Percentiles rank a stretch among this genome's conserved stretches.
Evolutionary conservation across 495 filamentous ascomycete genomes (phyloP).

Genomic region (Aspergillus baeticus): DNA sequence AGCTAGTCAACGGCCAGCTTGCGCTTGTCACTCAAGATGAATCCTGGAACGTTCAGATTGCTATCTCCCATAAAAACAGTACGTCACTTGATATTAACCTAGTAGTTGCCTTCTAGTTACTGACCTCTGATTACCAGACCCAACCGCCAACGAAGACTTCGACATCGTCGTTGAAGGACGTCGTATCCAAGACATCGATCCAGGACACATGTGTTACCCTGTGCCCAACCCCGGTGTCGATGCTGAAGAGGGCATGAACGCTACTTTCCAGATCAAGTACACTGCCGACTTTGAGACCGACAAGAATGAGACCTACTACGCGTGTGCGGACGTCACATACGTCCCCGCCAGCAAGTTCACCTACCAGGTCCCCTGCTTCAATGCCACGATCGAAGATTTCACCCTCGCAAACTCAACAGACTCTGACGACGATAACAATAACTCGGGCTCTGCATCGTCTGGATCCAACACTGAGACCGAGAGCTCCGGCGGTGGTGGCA

Average conservation of each 20-base stretch:
- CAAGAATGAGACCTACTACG: conserved; percentile 49
- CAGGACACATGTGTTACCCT: conserved; percentile 52
- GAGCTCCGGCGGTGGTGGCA: background rate
- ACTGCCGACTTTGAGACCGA: conserved; percentile 42
- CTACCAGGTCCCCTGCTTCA: conserved; percentile 47
- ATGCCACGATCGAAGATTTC: conserved; percentile 38
- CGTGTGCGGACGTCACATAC: conserved; percentile 52
- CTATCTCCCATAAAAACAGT: conserved; percentile 46
- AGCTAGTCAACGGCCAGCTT: conserved; percentile 28
- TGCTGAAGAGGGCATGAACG: conserved; percentile 41
- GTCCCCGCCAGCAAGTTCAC: conserved; percentile 39
- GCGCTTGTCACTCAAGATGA: conserved; percentile 43
- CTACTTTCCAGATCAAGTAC: conserved; percentile 53
- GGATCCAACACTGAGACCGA: background rate
- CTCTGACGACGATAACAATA: background rate
- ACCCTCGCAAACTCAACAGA: conserved; percentile 10
- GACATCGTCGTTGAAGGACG: conserved; percentile 30
- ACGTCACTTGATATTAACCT: conserved; percentile 7
- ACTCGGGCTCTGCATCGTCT: background rate
- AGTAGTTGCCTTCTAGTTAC: background rate
- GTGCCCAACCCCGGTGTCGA: conserved; percentile 36
- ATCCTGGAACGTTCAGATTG: conserved; percentile 46
- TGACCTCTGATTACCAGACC: conserved; percentile 20
- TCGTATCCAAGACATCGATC: conserved; percentile 32
- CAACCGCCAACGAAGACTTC: conserved; percentile 46